Conservation (phyloP, 2,329 filamentous ascomycete species). For the Monascus ruber region DNA sequence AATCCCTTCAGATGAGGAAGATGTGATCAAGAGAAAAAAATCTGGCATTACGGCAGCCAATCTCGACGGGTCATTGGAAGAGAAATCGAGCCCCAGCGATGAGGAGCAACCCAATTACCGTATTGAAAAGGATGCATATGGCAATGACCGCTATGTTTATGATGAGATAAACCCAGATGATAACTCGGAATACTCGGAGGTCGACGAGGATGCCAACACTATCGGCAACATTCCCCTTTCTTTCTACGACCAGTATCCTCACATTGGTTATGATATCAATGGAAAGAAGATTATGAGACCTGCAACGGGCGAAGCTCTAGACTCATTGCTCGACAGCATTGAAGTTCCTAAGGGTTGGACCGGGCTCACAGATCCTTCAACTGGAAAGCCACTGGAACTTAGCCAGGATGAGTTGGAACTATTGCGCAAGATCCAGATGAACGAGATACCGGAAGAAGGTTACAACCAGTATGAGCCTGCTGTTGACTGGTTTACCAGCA, state of each 20-base stretch:
- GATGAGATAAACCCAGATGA: conserved; percentile 89
- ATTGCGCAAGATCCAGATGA: conserved; percentile 75
- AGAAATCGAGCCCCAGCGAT: conserved; percentile 13
- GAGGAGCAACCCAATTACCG: conserved; percentile 44
- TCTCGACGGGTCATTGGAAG: conserved; percentile 2
- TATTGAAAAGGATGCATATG: conserved; percentile 72
- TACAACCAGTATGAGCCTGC: conserved; percentile 92
- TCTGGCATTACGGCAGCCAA: conserved; percentile 12
- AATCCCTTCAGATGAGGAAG: conserved; percentile 36
- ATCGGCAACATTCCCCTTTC: conserved; percentile 89
- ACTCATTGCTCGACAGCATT: conserved; percentile 89
- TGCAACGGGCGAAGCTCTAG: conserved; percentile 82
- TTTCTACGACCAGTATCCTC: conserved; percentile 95
- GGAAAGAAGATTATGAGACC: conserved; percentile 96
- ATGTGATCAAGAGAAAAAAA: conserved; percentile 29
- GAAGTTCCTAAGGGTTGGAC: conserved; percentile 97
- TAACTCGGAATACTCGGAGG: conserved; percentile 89
- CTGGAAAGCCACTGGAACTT: conserved; percentile 82
- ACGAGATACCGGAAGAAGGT: conserved; percentile 74
- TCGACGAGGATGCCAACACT: conserved; percentile 68
- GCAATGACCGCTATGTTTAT: conserved; percentile 81
- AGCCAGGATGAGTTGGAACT: conserved; percentile 82
- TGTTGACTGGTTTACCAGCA: conserved; percentile 86
- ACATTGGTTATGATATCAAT: conserved; percentile 98
- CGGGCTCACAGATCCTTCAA: conserved; percentile 83